Percentiles rank a stretch among this genome's conserved stretches.
Evolutionary conservation across 2,329 filamentous ascomycete species (phyloP).

Genomic region (Metarhizium album): DNA sequence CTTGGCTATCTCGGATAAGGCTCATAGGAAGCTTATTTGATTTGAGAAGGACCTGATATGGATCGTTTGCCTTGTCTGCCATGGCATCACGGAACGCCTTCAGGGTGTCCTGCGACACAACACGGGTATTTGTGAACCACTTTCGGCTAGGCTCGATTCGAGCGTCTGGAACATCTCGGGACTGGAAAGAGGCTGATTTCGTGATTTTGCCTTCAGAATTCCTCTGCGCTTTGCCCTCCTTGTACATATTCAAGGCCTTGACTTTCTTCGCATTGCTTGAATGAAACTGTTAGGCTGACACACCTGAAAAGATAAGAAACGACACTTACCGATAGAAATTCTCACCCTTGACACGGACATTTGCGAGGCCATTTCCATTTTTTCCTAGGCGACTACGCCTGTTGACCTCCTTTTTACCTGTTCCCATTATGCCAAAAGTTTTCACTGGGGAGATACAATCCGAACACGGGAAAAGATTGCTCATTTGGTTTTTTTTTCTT

Average conservation of each 20-base stretch:
- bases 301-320: not conserved
- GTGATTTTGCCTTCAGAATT: slow-evolving; percentile 78
- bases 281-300: slow-evolving; percentile 7
- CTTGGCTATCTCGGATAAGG: slow-evolving; percentile 72
- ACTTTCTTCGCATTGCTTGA: slow-evolving; percentile 66
- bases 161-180: slow-evolving; percentile 67
- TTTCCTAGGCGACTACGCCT: slow-evolving; percentile 80
- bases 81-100: slow-evolving; percentile 84
- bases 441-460: not conserved
- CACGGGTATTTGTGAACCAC: slow-evolving; percentile 93
- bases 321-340: slow-evolving; percentile 78
- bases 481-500: not conserved
- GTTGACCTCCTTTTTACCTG: slow-evolving; percentile 80
- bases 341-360: slow-evolving; percentile 90
- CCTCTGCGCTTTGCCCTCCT: slow-evolving; percentile 71
- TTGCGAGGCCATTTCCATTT: slow-evolving; percentile 74
- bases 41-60: slow-evolving; percentile 90
- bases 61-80: slow-evolving; percentile 79
- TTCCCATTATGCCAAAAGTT: slow-evolving; percentile 52
- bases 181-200: slow-evolving; percentile 76
- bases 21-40: slow-evolving; percentile 96
- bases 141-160: slow-evolving; percentile 92
- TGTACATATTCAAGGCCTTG: slow-evolving; percentile 81
- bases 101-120: slow-evolving; percentile 81
- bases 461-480: not conserved